Conservation (phyloP, 441 rosid genomes). For the Gossypium trilobum region DNA sequence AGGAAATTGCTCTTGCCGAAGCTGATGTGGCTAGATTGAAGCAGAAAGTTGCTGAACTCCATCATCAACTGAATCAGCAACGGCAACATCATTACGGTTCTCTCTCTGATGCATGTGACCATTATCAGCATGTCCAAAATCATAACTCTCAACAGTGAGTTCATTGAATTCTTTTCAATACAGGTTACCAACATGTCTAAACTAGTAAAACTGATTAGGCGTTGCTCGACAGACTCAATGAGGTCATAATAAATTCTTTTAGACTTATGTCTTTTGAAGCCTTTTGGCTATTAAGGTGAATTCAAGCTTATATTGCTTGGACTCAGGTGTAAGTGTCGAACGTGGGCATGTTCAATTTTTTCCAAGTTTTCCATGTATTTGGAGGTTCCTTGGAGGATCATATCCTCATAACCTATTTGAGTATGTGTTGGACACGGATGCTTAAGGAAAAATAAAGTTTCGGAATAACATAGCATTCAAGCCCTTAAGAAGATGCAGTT, state of each 20-base stretch:
- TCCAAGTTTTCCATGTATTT: background rate
- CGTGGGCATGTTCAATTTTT: background rate
- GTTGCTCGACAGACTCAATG: constrained; percentile 3
- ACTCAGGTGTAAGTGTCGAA: background rate
- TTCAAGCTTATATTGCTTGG: background rate
- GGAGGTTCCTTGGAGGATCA: background rate
- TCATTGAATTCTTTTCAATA: background rate
- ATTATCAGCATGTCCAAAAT: constrained; percentile 62
- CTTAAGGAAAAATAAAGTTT: background rate
- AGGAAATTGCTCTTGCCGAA: constrained; percentile 99
- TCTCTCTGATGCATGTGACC: constrained; percentile 72
- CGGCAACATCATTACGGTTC: constrained; percentile 74
- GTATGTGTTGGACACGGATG: background rate
- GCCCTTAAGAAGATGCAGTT: background rate
- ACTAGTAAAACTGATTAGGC: background rate
- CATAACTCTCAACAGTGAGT: constrained; percentile 79
- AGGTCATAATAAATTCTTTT: background rate
- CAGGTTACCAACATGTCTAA: background rate
- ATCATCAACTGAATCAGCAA: constrained; percentile 94
- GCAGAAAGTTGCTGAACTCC: constrained; percentile 96
- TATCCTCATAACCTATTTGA: background rate
- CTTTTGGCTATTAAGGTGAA: background rate
- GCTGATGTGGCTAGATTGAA: constrained; percentile 94
- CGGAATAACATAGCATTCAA: background rate
- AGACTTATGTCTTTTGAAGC: background rate